phyloP scores from a whole-genome alignment of 164 flowering plant genomes.

The Pachysandra terminalis region DNA sequence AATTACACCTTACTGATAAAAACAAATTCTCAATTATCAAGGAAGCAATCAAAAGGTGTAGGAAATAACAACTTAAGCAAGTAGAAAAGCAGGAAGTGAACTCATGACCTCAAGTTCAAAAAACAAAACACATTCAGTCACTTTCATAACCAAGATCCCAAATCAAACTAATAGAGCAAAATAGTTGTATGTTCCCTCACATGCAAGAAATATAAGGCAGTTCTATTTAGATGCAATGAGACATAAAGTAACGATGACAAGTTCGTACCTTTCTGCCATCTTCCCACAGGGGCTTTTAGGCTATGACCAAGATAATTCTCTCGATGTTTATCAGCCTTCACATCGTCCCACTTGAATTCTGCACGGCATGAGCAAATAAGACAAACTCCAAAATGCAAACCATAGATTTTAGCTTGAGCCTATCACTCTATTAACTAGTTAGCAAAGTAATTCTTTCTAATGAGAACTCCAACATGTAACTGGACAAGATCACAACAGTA shows the following conservation, averaged over 20 bases:
- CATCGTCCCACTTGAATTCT: constrained; percentile 99
- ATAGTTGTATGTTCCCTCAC: too few species aligned
- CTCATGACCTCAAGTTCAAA: too few species aligned
- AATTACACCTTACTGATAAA: too few species aligned
- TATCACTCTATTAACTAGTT: too few species aligned
- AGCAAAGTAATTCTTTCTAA: not conserved
- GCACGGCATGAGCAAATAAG: constrained; percentile 18
- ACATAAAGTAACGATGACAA: not conserved
- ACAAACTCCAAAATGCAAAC: not conserved
- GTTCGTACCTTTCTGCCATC: constrained; percentile 99
- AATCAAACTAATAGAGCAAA: not conserved
- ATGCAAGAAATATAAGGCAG: not conserved
- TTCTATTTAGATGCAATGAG: not conserved
- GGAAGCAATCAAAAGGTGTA: too few species aligned
- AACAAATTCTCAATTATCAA: too few species aligned
- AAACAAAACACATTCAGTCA: too few species aligned
- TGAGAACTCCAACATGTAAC: not conserved
- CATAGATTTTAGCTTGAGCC: too few species aligned
- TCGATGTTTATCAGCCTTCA: constrained; percentile 90
- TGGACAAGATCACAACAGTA: not conserved
- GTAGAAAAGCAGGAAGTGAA: too few species aligned
- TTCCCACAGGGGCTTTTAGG: constrained; percentile 94
- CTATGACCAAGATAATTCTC: constrained; percentile 98
- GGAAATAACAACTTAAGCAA: too few species aligned
- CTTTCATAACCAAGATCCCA: not conserved